Conservation (phyloP, 2,329 filamentous ascomycete genomes). For the Fonsecaea multimorphosa region DNA sequence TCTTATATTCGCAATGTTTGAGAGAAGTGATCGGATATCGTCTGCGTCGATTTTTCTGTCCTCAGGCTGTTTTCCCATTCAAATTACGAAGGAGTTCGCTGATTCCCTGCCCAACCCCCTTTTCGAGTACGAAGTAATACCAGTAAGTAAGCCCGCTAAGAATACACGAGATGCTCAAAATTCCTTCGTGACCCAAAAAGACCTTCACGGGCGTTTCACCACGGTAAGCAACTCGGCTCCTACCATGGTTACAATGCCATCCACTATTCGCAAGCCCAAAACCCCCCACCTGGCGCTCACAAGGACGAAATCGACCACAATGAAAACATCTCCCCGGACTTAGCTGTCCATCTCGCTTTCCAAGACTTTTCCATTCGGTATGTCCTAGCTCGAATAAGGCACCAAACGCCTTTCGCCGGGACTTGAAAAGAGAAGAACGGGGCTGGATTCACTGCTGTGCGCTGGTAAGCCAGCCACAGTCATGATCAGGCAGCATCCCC, state of each 20-base stretch:
- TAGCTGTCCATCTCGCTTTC: background rate
- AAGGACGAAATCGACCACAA: background rate
- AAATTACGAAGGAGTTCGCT: constrained; percentile 14
- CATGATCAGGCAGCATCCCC: background rate
- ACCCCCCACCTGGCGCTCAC: background rate
- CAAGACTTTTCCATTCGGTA: background rate
- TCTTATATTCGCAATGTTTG: background rate
- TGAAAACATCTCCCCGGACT: background rate
- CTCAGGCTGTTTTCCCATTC: background rate
- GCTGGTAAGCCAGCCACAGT: background rate
- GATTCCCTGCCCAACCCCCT: background rate
- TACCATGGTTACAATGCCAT: background rate
- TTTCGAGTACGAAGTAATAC: background rate
- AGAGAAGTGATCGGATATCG: too few species aligned
- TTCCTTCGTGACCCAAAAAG: background rate
- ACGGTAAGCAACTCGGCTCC: background rate
- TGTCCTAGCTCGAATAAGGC: background rate
- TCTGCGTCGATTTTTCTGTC: background rate
- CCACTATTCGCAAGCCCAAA: background rate
- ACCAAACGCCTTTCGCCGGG: background rate
- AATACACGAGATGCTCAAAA: constrained; percentile 14
- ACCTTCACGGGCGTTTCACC: background rate
- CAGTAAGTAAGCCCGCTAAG: constrained; percentile 8
- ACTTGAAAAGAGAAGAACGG: background rate
- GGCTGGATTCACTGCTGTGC: background rate